Percentiles rank a stretch among this genome's conserved stretches.
phyloP scores from a whole-genome alignment of 495 filamentous ascomycete genomes.

The Halenospora varia region DNA sequence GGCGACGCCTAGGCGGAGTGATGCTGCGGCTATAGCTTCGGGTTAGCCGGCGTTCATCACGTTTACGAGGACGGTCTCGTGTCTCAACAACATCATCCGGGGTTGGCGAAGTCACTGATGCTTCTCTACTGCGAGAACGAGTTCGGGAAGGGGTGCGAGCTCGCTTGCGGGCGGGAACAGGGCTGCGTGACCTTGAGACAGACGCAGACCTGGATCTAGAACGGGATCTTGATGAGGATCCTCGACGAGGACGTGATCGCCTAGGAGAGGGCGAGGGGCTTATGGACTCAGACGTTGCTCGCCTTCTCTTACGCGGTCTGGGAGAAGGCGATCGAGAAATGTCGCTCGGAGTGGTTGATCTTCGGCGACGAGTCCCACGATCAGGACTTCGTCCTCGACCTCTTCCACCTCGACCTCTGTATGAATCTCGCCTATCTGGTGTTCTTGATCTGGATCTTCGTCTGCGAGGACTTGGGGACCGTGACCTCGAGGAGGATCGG shows the following conservation, averaged over 20 bases:
- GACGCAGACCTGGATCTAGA: not conserved
- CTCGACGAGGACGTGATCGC: constrained; percentile 23
- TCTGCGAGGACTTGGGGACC: constrained; percentile 32
- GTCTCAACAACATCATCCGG: constrained; percentile 7
- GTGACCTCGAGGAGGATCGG: constrained; percentile 36
- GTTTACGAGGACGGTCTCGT: constrained; percentile 19
- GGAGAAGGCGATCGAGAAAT: constrained; percentile 20
- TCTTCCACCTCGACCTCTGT: constrained; percentile 31
- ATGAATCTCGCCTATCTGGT: constrained; percentile 16
- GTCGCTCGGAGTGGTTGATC: constrained; percentile 10
- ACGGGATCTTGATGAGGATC: constrained; percentile 1
- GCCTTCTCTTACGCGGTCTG: constrained; percentile 14
- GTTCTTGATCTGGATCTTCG: constrained; percentile 28
- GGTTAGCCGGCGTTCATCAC: constrained; percentile 27
- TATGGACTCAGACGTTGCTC: constrained; percentile 20
- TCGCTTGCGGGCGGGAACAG: constrained; percentile 15
- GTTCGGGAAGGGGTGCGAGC: constrained; percentile 10
- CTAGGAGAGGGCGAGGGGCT: constrained; percentile 26
- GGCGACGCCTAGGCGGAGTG: constrained; percentile 33
- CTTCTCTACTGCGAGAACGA: constrained; percentile 14
- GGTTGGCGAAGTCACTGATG: constrained; percentile 1
- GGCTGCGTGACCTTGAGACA: not conserved
- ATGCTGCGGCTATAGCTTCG: constrained; percentile 29
- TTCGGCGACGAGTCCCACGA: constrained; percentile 14
- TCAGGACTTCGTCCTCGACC: constrained; percentile 21